Evolutionary conservation across 768 basidiomycete species (phyloP), one percentile per base, ranked within the genome.

Genomic region (Guyanaporus albipodus): DNA sequence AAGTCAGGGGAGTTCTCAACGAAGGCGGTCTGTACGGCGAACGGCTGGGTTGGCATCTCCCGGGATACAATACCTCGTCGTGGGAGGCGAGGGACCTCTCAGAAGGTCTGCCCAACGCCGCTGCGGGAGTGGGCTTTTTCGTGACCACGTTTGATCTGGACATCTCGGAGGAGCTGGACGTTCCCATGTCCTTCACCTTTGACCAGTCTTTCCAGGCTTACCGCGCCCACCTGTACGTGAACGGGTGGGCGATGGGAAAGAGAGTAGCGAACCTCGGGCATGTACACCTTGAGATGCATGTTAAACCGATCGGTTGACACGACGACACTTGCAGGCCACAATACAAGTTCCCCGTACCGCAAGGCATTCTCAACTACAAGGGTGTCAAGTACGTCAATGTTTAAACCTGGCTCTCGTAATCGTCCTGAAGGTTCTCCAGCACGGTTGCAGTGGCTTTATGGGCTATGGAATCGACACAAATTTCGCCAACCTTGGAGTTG

Each of bases 161-260:
- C 35, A 71, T 91, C 24, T 78, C 83, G 0, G 51, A 61, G 10
- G 79, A 73, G 18, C 64, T 78, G n/a, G 90, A 91, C 56, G 75
- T 79, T 5, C 78, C 78, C 52, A 67, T 91, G 55, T 85, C 83
- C 12, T 87, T 91, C 59, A 78, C 73, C 1, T 91, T 90, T 59
- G 76, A 81, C 38, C 74, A 82, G 38, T 63, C 73, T 2, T 73
- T 73, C 4, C 81, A 85, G 56, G 75, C 85, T 19, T 91, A 89
- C 57, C 76, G 88, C 14, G 81, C 83, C 4, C 71, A 80, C 35
- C 54, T 91, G 33, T 91, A 87, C 48, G 83, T 91, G 17, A 91
- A 92, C 55, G 90, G 89, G 11, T 92, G 90, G 90, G 84, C 85
- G 79, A 87, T 87, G 79, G 90, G 89, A 8, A 91, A 90, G 67